Base-by-base conservation (phyloP, 257 asterid genomes). In the Solanum arcanum region DNA sequence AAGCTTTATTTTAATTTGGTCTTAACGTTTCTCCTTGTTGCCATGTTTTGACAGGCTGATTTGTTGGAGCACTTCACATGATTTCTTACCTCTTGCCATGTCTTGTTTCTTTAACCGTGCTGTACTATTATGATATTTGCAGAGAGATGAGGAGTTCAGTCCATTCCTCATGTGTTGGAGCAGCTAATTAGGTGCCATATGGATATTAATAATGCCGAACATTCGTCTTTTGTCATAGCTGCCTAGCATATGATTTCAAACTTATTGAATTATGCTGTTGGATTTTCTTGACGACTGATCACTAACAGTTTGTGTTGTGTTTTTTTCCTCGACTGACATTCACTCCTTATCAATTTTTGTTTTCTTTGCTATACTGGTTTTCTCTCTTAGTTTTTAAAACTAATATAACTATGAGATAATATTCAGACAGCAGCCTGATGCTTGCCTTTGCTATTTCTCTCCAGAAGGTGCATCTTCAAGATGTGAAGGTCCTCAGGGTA, bases 31-130 rank as follows among this genome's bases (percentile, higher is more conserved):
- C 83, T 80, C 86, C 87, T 82, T 73, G 86, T 88, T 93, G 88
- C 89, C 89, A 93, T 87, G 91, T 94, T 88, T 94, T 93, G 89
- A 93, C 99, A 95, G 98, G 99, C 92, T 91, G 94, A 88, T 92
- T 90, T 95, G 93, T 94, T 93, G 99, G 99, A 94, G 98, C 95
- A 89, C 92, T 89, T 93, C 92, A 88, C 98, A 95, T 94, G 95
- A 95, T 96, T 91, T 95, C 91, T 94, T 87, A 92, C 94, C 94
- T 93, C 93, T 94, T 94, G 94, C 97, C 94, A 94, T 95, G 94
- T 93, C 93, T 95, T 91, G 87, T 93, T 94, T 96, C 91, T 91
- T 89, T 89, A 96, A 96, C 96, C 96, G 94, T 94, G 95, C 91
- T 93, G 98, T 94, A 93, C 95, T 96, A 95, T 96, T 96, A 86